phyloP scores from a whole-genome alignment of 495 filamentous ascomycete species.

The Aspergillus carlsbadensis region DNA sequence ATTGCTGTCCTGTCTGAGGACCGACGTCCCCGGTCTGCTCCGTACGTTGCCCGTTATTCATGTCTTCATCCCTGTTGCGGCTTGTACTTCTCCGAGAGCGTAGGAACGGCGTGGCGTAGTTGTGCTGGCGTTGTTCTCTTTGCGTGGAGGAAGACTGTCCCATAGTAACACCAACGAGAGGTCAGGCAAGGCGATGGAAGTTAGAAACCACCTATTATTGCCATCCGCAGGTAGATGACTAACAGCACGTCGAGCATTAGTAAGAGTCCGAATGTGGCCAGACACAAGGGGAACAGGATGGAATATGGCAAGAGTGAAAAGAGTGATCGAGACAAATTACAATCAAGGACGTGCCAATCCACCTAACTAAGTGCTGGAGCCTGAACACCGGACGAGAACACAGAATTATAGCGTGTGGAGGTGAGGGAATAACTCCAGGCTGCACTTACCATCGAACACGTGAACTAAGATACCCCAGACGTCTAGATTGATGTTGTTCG shows the following conservation, averaged over 20 bases:
- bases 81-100: constrained; percentile 25
- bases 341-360: background rate
- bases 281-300: background rate
- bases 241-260: constrained; percentile 23
- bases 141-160: constrained; percentile 49
- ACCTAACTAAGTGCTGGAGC: constrained; percentile 9
- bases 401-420: background rate
- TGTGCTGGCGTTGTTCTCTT: constrained; percentile 35
- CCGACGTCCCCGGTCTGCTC: constrained; percentile 29
- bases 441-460: constrained; percentile 25
- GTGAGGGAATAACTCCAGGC: background rate
- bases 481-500: background rate
- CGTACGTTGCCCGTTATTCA: constrained; percentile 36
- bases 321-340: background rate
- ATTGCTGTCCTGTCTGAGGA: constrained; percentile 21
- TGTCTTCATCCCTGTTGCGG: constrained; percentile 39
- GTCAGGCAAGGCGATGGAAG: constrained; percentile 17
- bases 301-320: background rate
- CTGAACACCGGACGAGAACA: constrained; percentile 9
- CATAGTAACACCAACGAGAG: constrained; percentile 40
- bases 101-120: constrained; percentile 20
- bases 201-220: constrained; percentile 34
- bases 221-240: constrained; percentile 30
- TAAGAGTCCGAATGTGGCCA: constrained; percentile 9
- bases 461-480: constrained; percentile 3